Base-by-base conservation (phyloP, 2,329 filamentous ascomycete species). In the Fusarium proliferatum region DNA sequence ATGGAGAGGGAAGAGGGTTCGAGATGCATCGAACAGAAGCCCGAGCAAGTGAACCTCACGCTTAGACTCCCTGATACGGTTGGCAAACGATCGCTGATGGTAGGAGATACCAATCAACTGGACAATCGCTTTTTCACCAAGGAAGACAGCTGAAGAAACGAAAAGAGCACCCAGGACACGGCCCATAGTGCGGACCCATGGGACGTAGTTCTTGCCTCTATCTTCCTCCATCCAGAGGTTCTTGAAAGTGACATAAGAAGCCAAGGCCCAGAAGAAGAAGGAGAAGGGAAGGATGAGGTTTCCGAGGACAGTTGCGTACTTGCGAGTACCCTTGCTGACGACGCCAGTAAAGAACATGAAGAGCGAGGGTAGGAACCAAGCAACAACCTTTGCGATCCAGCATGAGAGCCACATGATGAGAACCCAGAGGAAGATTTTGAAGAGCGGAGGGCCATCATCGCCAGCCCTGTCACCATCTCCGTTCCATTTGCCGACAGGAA, bases 1-100 rank as follows among this genome's bases (percentile, higher is more conserved):
- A 84, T 97, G 97, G 83, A 95, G 93, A 33, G 96, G 96, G 79
- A 98, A 99, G 57, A 98, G 86, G 9, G 91, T 88, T 60, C 95
- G 89, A 6, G 96, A 98, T 26, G 95, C 95, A 73, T 98, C 95
- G 81, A 97, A 98, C 62, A 99, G 90, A 36, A 96, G 85, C 23
- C 93, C 92, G 5, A 99, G 86, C 5, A 98, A 88, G 79, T 90
- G 89, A 53, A 98, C 89, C 75, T 96, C 94, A 64, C 90, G 92
- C 85, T 99, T 98, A 30, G 95, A 97, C 46, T 94, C 92, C 81
- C 94, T 93, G 86, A 99, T 98, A 58, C 90, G 87, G 73, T 90
- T 89, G 76, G 93, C 91, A 82, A 96, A 96, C 52, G 94, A 95
- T 74, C 94, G 91, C 78, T 94, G 91, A 81, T 96, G 94, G 80